Conservation (phyloP, 75 land plant species). For the Pseudotsuga menziesii region DNA sequence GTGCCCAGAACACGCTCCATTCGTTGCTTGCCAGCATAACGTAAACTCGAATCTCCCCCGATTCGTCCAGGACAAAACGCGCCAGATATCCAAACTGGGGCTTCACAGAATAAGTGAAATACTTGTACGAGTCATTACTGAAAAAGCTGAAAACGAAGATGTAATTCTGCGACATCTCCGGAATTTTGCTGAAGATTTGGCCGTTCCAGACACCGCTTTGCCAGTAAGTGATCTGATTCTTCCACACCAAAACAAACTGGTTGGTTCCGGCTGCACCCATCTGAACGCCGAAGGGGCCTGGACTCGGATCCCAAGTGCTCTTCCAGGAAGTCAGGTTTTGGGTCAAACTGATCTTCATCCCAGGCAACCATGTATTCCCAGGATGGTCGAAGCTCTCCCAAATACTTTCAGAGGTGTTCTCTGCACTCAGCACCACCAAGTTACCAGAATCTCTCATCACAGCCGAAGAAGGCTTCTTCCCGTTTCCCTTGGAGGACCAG, state of each 20-base stretch:
- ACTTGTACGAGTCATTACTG: conserved; percentile 5
- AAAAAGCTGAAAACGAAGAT: conserved; percentile 20
- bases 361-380: conserved; percentile 42
- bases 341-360: conserved; percentile 38
- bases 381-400: conserved; percentile 77
- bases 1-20: conserved; percentile 63
- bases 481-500: conserved; percentile 20
- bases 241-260: conserved; percentile 14
- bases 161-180: conserved; percentile 11
- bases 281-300: conserved; percentile 17
- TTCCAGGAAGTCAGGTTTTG: conserved; percentile 29
- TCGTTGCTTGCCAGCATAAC: conserved; percentile 6
- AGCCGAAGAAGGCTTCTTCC: background rate
- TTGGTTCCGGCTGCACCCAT: conserved; percentile 8
- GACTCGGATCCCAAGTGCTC: conserved; percentile 22
- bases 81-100: background rate
- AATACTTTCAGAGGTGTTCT: background rate
- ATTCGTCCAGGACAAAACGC: conserved; percentile 10
- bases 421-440: background rate
- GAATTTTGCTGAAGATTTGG: conserved; percentile 24
- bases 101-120: conserved; percentile 14
- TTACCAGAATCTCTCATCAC: conserved; percentile 7
- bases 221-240: conserved; percentile 15
- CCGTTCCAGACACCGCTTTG: conserved; percentile 40
- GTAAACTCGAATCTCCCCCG: conserved; percentile 13